Evolutionary conservation across 495 filamentous ascomycete species (phyloP).

Genomic region (Penicillium bovifimosum): DNA sequence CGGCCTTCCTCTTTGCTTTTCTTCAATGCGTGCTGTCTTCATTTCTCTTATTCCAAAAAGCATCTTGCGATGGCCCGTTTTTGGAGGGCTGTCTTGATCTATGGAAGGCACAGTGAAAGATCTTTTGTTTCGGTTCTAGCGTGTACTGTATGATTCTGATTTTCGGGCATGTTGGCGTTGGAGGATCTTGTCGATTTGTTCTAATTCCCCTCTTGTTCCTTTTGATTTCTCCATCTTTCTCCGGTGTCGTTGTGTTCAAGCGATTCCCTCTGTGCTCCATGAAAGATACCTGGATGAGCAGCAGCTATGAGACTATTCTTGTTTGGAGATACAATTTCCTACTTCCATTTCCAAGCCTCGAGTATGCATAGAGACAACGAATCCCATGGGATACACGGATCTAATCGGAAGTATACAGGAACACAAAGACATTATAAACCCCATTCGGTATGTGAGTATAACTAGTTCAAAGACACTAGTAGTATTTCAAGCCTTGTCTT

Average conservation of each 20-base stretch:
- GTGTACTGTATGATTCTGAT: conserved; percentile 42
- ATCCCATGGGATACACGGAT: neutral
- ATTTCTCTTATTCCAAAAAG: conserved; percentile 26
- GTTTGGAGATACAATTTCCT: neutral
- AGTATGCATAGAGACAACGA: too few species aligned
- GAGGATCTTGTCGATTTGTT: conserved; percentile 17
- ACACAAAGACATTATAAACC: conserved; percentile 3
- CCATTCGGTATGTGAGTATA: neutral
- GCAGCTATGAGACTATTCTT: neutral
- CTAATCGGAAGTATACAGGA: neutral
- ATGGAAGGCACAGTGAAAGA: conserved; percentile 36
- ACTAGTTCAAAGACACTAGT: neutral
- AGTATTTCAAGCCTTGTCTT: neutral
- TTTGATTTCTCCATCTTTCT: conserved; percentile 14
- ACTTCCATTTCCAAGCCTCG: neutral
- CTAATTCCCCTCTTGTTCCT: conserved; percentile 19
- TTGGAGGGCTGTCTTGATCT: conserved; percentile 21
- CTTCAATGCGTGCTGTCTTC: conserved; percentile 28
- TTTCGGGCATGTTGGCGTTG: conserved; percentile 29
- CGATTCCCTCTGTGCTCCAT: conserved; percentile 7
- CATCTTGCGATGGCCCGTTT: conserved; percentile 28
- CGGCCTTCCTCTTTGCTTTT: conserved; percentile 20
- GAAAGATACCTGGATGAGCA: neutral
- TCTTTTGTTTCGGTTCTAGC: conserved; percentile 39
- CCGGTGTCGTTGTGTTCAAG: neutral